A percentile compares a stretch with the other conserved stretches of the same genome.
These are phyloP conservation scores for Thuidium tamariscinum DNA, from an alignment of 225 moss, liverwort and hornwort species.

Conservation along the genomic window DNA sequence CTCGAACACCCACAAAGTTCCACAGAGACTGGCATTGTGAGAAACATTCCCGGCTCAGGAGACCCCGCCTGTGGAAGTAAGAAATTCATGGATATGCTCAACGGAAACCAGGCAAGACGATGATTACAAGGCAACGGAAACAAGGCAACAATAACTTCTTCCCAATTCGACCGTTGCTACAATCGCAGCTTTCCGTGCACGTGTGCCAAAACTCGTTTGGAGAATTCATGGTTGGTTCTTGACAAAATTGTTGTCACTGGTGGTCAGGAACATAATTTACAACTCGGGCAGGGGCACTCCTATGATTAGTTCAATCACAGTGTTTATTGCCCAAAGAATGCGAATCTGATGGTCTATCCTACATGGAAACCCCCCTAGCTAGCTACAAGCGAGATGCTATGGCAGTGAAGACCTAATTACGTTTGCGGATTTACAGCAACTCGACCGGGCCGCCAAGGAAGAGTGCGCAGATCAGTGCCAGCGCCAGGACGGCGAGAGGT, in stretches of 20 bases:
- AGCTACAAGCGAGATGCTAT: neutral
- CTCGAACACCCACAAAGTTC: neutral
- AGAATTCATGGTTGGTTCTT: neutral
- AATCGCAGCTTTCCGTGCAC: too few relatives aligned
- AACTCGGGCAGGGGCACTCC: neutral
- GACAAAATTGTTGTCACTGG: constrained; percentile 29
- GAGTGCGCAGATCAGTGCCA: neutral
- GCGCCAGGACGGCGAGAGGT: neutral
- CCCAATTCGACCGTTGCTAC: too few relatives aligned
- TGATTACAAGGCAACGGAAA: neutral
- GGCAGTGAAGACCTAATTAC: neutral
- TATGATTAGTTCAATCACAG: constrained; percentile 7
- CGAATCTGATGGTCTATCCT: neutral
- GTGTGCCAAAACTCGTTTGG: neutral
- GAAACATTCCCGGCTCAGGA: neutral
- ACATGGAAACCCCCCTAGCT: neutral
- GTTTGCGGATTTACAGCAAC: neutral
- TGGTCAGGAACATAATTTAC: constrained; percentile 9
- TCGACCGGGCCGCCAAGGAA: neutral
- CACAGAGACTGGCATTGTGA: neutral
- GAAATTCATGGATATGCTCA: neutral
- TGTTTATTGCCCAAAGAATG: constrained; percentile 28
- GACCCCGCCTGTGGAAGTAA: neutral
- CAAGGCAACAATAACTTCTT: neutral
- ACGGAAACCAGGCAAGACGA: neutral